Conservation (phyloP, 2,329 filamentous ascomycete genomes). For the Septoria petroselini region DNA sequence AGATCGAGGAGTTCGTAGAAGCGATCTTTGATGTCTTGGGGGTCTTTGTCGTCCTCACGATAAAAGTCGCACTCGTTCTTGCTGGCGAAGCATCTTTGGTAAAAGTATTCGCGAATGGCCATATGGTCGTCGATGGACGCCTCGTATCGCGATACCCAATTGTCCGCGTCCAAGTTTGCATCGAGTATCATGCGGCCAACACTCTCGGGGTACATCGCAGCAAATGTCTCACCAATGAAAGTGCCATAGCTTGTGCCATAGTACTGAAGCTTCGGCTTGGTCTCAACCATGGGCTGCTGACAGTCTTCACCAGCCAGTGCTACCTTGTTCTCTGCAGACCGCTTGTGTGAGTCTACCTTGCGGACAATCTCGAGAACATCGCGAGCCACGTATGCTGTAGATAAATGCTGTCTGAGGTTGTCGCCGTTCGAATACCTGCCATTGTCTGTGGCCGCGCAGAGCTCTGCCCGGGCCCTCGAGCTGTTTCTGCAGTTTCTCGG, state of each 20-base stretch:
- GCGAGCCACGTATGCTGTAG: conserved; percentile 28
- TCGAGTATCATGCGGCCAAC: conserved; percentile 18
- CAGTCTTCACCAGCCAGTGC: not conserved
- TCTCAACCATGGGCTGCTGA: not conserved
- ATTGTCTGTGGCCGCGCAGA: conserved; percentile 29
- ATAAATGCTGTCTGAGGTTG: conserved; percentile 36
- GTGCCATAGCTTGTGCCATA: conserved; percentile 37
- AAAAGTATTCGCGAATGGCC: conserved; percentile 13
- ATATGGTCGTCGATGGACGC: conserved; percentile 23
- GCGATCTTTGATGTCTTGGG: conserved; percentile 19
- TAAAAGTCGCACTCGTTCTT: conserved; percentile 19
- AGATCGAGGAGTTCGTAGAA: conserved; percentile 20
- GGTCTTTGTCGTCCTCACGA: conserved; percentile 16
- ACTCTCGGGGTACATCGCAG: conserved; percentile 15
- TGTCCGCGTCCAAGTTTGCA: conserved; percentile 38
- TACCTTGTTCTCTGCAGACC: not conserved
- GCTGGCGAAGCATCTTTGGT: conserved; percentile 15
- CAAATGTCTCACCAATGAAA: conserved; percentile 16
- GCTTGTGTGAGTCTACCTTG: conserved; percentile 12
- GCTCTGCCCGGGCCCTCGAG: conserved; percentile 33
- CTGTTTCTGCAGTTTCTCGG: conserved; percentile 17
- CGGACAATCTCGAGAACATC: conserved; percentile 18
- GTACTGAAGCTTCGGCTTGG: conserved; percentile 20
- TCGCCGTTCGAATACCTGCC: conserved; percentile 35
- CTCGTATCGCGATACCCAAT: conserved; percentile 24